Evolutionary conservation across 768 basidiomycete genomes (phyloP), one percentile per base, ranked within the genome.

Genomic region (Gautieria morchelliformis): DNA sequence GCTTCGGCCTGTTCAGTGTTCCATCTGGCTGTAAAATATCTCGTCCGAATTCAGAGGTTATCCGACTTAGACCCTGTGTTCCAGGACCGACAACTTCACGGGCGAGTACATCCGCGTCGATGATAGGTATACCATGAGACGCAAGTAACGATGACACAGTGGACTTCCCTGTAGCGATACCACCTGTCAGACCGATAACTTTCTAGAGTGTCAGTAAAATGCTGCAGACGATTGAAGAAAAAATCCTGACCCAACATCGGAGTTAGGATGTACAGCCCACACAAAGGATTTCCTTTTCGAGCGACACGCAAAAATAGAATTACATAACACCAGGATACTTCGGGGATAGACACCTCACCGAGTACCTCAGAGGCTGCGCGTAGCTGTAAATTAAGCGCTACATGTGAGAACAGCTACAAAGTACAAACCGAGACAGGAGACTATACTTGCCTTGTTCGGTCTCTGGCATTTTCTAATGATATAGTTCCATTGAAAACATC

Each of bases 101-200:
- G 3, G 94, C 91, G 51, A 98, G 77, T 15, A 89, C 61, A 75
- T 98, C 95, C 2, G 95, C 93, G 67, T 99, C 96, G 63, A 98
- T 79, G 63, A 98, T 74, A n/a, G 92, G 89, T 32, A 98, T 72
- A 32, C 69, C 64, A 62, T 83, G 83, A 0, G 76, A 72, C 52
- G 78, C 77, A 37, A 98, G 75, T 42, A 93, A 75, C 7, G 72
- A 70, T 0, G 93, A 90, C 11, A 93, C 96, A 12, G 93, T 89
- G 0, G 94, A 96, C 73, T 99, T 99, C 53, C 95, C 93, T 7
- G 93, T 93, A 20, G 93, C 91, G 58, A 99, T 97, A 2, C 94
- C 92, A 8, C 96, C 96, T 30, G 95, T 97, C 20, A 99, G 80
- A 41, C 96, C 95, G 60, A 96, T 80, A 58, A 98, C 94, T 95